Evolutionary conservation across 257 asterid species (phyloP).

Genomic region (Primulina huaijiensis): DNA sequence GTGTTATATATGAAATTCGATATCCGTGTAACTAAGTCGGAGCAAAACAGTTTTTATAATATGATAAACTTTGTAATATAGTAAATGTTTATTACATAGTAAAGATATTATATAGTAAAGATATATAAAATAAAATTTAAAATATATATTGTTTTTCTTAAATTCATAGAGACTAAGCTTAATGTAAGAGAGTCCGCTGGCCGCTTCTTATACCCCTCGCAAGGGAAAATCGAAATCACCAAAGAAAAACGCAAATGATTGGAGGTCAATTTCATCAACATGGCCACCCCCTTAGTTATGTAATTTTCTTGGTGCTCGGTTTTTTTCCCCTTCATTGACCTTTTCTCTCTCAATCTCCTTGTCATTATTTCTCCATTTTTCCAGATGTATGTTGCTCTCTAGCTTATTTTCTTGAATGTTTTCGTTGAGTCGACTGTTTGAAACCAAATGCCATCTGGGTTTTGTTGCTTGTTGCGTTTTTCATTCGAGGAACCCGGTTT

Average conservation of each 20-base stretch:
- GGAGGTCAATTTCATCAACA: conserved; percentile 14
- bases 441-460: conserved; percentile 7
- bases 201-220: not conserved
- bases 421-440: conserved; percentile 23
- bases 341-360: conserved; percentile 18
- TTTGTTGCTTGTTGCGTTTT: not conserved
- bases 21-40: no score
- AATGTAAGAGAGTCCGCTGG: not conserved
- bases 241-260: conserved; percentile 12
- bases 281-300: conserved; percentile 19
- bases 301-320: not conserved
- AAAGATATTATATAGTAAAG: no score
- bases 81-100: no score
- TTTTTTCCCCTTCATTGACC: conserved; percentile 18
- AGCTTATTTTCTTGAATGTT: conserved; percentile 4
- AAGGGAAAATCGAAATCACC: not conserved
- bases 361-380: not conserved
- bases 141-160: no score
- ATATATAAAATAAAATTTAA: no score
- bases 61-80: no score
- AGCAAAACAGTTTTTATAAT: no score
- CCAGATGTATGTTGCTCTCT: not conserved
- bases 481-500: not conserved
- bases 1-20: no score
- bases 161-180: no score